Evolutionary conservation across 2,329 filamentous ascomycete genomes (phyloP), one percentile per base, ranked within the genome.

Genomic region (Hypomyces perniciosus): DNA sequence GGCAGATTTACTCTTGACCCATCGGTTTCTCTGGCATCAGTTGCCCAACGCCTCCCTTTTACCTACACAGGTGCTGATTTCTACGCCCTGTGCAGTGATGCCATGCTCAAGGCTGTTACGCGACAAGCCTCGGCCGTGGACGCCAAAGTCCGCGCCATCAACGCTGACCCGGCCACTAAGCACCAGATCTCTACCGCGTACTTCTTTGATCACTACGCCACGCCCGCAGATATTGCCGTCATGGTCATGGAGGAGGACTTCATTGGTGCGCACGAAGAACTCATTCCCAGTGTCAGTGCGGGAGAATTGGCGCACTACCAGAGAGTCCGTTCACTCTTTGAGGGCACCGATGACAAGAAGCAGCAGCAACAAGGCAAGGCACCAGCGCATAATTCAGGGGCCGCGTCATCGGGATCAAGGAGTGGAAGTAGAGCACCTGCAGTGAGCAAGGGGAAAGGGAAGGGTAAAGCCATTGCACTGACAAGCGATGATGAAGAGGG

Each of bases 31-130:
- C 81, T 99, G 8, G 68, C 78, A 28, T 73, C 81, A 6, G 83
- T 99, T 43, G 86, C 92, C 4, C 78, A 86, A 46, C 77, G 77
- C 8, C 79, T 99, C 4, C 93, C 93, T 0, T 93, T 96, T 66
- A 97, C 92, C 3, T 99, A 96, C 72, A 99, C 93, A 0, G 93
- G 93, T 63, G 93, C 93, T 56, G 93, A 99, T 71, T 85, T 99
- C 64, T 99, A 99, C 69, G 93, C 93, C 1, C 79, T 99, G 20
- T 97, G 92, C 73, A 96, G 90, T 40, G 93, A 99, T 68, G 90
- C 93, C 46, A 99, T 99, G 93, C 85, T 99, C 59, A 97, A 99
- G 68, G 93, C 93, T 20, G 92, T 99, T 52, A 99, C 93, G 3
- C 84, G 93, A 5, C 89, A 95, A 65, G 90, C 93, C 2, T 80